phyloP scores from a whole-genome alignment of 2,329 filamentous ascomycete genomes.

The Microcyclospora pomicola region DNA sequence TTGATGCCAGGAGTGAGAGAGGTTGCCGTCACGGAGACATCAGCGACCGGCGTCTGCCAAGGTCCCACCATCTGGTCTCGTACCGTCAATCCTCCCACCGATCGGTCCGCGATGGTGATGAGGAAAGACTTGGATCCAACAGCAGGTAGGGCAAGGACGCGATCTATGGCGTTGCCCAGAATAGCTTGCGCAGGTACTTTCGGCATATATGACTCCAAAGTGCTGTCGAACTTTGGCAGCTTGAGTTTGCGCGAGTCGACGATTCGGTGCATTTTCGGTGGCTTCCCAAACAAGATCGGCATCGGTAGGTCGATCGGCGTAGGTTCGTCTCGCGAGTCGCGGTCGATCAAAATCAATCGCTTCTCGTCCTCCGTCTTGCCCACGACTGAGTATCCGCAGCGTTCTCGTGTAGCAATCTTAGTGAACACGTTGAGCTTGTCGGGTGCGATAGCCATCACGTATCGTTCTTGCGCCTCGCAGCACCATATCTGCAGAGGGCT shows the following conservation, averaged over 20 bases:
- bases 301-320: conserved; percentile 81
- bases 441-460: conserved; percentile 76
- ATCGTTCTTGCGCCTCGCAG: conserved; percentile 91
- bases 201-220: conserved; percentile 52
- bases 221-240: conserved; percentile 61
- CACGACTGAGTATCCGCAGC: conserved; percentile 85
- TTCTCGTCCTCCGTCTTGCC: conserved; percentile 62
- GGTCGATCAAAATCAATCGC: conserved; percentile 66
- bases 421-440: conserved; percentile 62
- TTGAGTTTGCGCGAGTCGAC: conserved; percentile 56
- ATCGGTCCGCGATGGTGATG: conserved; percentile 89
- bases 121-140: conserved; percentile 97
- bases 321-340: conserved; percentile 60
- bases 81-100: conserved; percentile 75
- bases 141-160: conserved; percentile 71
- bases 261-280: conserved; percentile 63
- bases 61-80: conserved; percentile 93
- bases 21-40: conserved; percentile 83
- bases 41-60: conserved; percentile 88
- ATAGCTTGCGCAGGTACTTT: conserved; percentile 29
- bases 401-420: conserved; percentile 61
- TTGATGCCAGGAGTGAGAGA: conserved; percentile 58
- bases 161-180: conserved; percentile 53
- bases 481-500: conserved; percentile 97
- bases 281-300: conserved; percentile 75